These are phyloP conservation scores for Kingdonia uniflora DNA, from an alignment of 164 flowering plant species.

Conservation along the genomic window DNA sequence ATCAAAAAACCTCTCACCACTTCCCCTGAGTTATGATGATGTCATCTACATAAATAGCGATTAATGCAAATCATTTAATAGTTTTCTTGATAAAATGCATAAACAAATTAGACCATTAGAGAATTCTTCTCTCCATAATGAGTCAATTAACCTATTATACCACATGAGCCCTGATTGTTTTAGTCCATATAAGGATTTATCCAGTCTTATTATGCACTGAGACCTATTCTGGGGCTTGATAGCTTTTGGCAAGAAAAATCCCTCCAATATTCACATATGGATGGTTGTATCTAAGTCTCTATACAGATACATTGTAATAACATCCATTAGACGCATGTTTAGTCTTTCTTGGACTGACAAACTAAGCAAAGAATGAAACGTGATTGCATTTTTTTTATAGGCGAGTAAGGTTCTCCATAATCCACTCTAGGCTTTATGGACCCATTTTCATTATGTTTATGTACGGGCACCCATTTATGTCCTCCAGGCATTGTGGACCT, in stretches of 20 bases:
- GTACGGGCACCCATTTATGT: neutral
- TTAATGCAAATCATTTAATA: neutral
- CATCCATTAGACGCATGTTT: no score
- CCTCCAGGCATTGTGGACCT: neutral
- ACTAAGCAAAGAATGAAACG: neutral
- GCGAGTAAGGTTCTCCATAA: neutral
- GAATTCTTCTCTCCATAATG: neutral
- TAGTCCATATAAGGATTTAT: no score
- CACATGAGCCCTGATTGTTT: no score
- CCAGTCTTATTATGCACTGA: neutral
- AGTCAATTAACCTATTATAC: neutral
- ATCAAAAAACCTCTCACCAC: no score
- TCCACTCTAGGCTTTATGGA: neutral
- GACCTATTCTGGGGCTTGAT: neutral
- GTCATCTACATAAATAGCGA: constrained; percentile 1
- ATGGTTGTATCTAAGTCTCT: no score
- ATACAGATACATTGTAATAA: no score
- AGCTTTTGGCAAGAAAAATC: neutral
- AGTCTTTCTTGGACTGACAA: no score
- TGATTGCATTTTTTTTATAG: neutral
- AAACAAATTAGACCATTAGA: neutral
- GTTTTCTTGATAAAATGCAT: no score
- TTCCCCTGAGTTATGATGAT: neutral
- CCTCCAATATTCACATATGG: neutral
- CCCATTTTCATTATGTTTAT: neutral